Evolutionary conservation across 805 yeast genomes (phyloP), one percentile per base, ranked within the genome.

Genomic region (Yamadazyma phyllophila): DNA sequence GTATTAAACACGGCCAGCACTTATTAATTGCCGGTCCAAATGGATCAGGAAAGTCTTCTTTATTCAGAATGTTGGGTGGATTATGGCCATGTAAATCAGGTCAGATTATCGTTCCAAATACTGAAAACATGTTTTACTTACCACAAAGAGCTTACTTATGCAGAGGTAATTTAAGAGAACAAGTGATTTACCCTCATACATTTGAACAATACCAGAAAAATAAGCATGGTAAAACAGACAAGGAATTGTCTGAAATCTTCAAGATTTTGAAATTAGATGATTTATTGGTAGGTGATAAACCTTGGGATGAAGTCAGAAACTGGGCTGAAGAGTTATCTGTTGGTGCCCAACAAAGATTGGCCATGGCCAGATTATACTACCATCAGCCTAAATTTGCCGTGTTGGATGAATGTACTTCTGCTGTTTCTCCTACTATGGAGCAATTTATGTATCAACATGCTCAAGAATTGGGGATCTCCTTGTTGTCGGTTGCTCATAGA

Each of bases 351-450:
- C 97, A 91, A 63, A 73, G 96, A 55, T 74, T 91, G 52, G 97
- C 97, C 11, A 84, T 92, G 86, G 96, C 96, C 2, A 77, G 97
- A 57, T 74, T 91, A 65, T 91, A 87, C 60, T 91, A 90, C 61
- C 97, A 91, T 64, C 77, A 78, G 57, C 98, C 98, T 1, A 85
- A 82, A 63, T 91, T 90, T 73, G 98, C 98, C 0, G 96, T 91
- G 20, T 71, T 91, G 52, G 98, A 91, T 67, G 98, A 91, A 69
- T 91, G 97, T 65, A 91, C 98, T 0, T 88, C 96, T 3, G 92
- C 96, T 1, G 96, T 91, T 2, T 83, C 97, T 0, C 88, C 94
- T 9, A 87, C 85, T 49, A 84, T 90, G 81, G 98, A 91, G 61
- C 88, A 85, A 50, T 81, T 83, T 56, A 90, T 92, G 88, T 91